phyloP scores from a whole-genome alignment of 495 filamentous ascomycete species.

The Talaromyces ruber region DNA sequence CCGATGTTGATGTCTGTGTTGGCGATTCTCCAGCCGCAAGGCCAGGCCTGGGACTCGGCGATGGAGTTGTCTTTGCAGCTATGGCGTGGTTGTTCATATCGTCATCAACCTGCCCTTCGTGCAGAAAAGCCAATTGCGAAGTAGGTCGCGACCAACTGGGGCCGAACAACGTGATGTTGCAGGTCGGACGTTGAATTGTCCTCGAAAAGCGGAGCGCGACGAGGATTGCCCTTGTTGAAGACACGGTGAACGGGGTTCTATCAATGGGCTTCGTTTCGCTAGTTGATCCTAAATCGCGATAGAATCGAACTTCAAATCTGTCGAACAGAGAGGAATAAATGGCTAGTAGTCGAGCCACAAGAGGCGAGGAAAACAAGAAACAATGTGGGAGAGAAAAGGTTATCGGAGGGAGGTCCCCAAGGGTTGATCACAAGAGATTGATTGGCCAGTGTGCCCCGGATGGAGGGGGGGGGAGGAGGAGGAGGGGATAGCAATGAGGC shows the following conservation, averaged over 20 bases:
- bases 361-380: neutral
- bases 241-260: neutral
- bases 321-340: neutral
- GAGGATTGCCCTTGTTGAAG: neutral
- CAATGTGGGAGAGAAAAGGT: neutral
- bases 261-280: neutral
- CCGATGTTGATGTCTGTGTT: constrained; percentile 7
- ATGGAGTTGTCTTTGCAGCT: constrained; percentile 20
- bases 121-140: constrained; percentile 19
- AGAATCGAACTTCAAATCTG: neutral
- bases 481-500: neutral
- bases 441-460: neutral
- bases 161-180: neutral
- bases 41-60: constrained; percentile 6
- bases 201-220: neutral
- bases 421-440: neutral
- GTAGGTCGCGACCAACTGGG: neutral
- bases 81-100: neutral
- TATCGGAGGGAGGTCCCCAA: neutral
- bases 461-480: neutral
- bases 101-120: neutral
- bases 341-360: neutral
- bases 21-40: neutral
- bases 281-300: neutral
- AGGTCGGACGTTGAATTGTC: neutral